Evolutionary conservation across 805 yeast species (phyloP).

Genomic region (Hanseniaspora taiwanica): DNA sequence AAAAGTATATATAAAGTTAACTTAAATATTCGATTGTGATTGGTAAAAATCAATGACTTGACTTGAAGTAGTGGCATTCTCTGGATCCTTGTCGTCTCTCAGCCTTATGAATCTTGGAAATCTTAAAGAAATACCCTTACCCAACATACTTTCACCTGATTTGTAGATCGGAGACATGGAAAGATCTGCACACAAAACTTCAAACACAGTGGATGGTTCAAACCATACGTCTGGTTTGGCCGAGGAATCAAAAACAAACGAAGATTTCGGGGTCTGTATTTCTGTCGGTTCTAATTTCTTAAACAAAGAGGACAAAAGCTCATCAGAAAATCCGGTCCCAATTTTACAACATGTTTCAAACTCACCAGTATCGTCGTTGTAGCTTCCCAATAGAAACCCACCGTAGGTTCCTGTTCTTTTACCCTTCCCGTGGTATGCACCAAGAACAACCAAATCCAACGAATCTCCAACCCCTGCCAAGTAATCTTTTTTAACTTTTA

Average conservation of each 20-base stretch:
- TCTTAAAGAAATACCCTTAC: conserved; percentile 75
- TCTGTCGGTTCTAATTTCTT: conserved; percentile 56
- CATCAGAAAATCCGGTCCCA: conserved; percentile 95
- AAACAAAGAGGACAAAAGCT: conserved; percentile 47
- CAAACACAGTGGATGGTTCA: conserved; percentile 74
- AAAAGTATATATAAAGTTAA: no score
- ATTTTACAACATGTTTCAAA: conserved; percentile 92
- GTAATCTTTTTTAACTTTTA: conserved; percentile 89
- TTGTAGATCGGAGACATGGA: conserved; percentile 81
- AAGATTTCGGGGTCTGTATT: conserved; percentile 48
- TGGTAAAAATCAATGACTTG: conserved; percentile 77
- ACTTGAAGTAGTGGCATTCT: conserved; percentile 76
- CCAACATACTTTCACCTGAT: conserved; percentile 61
- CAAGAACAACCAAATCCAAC: conserved; percentile 80
- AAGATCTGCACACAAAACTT: conserved; percentile 82
- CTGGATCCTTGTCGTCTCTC: conserved; percentile 75
- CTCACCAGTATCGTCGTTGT: conserved; percentile 83
- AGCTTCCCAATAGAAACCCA: conserved; percentile 83
- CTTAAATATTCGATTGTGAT: conserved; percentile 41
- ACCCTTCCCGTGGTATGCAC: conserved; percentile 89
- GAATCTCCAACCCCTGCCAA: conserved; percentile 94
- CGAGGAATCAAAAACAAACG: conserved; percentile 53
- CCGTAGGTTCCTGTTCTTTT: conserved; percentile 93
- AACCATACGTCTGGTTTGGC: conserved; percentile 91
- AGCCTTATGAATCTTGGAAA: conserved; percentile 78